Evolutionary conservation across 352 stramenopile genomes (phyloP).

Genomic region (Phytophthora pini): DNA sequence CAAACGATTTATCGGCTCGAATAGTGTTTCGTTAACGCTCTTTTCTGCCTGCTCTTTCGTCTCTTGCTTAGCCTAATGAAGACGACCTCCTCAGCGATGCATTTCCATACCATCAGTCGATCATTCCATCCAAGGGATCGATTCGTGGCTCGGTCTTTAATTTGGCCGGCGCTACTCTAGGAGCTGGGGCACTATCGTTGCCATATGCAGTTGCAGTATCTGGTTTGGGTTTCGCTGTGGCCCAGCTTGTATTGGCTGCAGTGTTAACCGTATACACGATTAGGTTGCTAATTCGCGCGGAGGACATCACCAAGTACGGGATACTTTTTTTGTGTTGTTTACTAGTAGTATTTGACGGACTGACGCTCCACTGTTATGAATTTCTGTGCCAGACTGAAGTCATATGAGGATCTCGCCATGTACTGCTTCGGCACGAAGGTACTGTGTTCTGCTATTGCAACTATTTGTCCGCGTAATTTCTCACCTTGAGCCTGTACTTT

Average conservation of each 20-base stretch:
- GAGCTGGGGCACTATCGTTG: conserved; percentile 77
- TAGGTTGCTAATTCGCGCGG: conserved; percentile 77
- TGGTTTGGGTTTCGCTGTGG: conserved; percentile 76
- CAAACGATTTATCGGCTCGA: background rate
- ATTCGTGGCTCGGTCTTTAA: conserved; percentile 89
- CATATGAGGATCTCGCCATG: conserved; percentile 86
- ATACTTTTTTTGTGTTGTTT: background rate
- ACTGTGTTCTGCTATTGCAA: background rate
- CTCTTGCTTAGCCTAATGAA: conserved; percentile 29
- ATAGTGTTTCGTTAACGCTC: background rate
- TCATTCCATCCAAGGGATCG: conserved; percentile 83
- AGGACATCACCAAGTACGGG: conserved; percentile 80
- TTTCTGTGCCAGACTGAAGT: conserved; percentile 68
- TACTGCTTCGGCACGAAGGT: conserved; percentile 86
- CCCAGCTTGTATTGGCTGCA: conserved; percentile 71
- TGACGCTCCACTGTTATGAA: conserved; percentile 6
- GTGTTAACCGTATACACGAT: conserved; percentile 87
- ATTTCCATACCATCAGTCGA: conserved; percentile 80
- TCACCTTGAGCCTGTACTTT: conserved; percentile 8
- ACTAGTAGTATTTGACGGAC: background rate
- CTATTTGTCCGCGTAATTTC: background rate
- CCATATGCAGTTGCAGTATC: conserved; percentile 85
- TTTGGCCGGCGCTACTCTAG: conserved; percentile 80
- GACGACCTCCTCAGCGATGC: conserved; percentile 62
- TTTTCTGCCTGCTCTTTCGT: background rate